Evolutionary conservation across 768 basidiomycete species (phyloP), one percentile per base, ranked within the genome.

Genomic region (Trichaptum fuscoviolaceum): DNA sequence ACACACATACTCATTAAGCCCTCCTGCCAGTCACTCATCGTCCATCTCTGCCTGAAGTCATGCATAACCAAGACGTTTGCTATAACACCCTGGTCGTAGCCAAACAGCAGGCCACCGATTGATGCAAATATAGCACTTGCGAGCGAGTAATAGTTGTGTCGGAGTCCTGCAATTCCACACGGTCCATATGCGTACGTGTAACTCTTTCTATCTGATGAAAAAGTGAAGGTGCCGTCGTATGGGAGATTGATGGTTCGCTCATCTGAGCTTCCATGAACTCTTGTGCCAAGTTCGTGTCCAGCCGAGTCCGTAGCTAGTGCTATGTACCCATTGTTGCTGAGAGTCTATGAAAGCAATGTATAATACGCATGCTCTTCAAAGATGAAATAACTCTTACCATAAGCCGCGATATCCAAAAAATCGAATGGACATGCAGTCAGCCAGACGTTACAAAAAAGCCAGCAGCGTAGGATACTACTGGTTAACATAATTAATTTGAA

Each of bases 71-170:
- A 81, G 17, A 94, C 87, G 73, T 93, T 94, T 2, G 92, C 90
- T 69, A 94, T 92, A 62, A 93, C 92, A 42, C 91, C 91, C 72
- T 93, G 91, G 71, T 92, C 91, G 72, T 93, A 93, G 9, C 91
- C 91, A 74, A 93, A 93, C 17, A 88, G 85, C 65, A 92, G 73
- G 0, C 91, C 91, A 1, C 91, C 91, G 70, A 93, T 84, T 10
- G 87, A 89, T 0, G 88, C 91, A 69, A 92, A 91, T 62, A 88
- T 77, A 4, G 88, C 90, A 67, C 90, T 92, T 1, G 85, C 77
- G 8, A 88, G 75, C 4, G 87, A 84, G 69, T 88, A 90, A 66
- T 80, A 82, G 73, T 92, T 93, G 68, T 82, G 83, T 60, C 82
- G 72, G 18, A 93, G 79, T 10, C 92, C 91, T 2, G 79, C 70